Percentiles rank a stretch among this genome's conserved stretches.
Conservation (phyloP, 805 yeast genomes). For the Metschnikowia noctiluminum region DNA sequence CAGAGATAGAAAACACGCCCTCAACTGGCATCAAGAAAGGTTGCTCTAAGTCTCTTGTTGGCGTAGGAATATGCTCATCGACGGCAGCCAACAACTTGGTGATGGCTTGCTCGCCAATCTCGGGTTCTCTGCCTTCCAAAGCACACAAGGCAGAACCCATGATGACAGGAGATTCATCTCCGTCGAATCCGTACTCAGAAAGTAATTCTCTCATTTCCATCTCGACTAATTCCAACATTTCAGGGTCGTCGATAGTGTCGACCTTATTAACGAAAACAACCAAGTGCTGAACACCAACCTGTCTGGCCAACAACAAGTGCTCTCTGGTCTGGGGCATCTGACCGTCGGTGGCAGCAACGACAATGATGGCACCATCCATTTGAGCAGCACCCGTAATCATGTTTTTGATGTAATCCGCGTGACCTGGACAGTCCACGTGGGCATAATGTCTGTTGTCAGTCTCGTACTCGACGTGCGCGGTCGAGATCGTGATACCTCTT, state of each 20-base stretch:
- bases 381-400: slow-evolving; percentile 99
- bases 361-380: slow-evolving; percentile 99
- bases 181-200: slow-evolving; percentile 90
- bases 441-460: slow-evolving; percentile 94
- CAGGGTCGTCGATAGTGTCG: slow-evolving; percentile 96
- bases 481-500: slow-evolving; percentile 97
- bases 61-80: slow-evolving; percentile 94
- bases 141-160: slow-evolving; percentile 99
- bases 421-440: slow-evolving; percentile 98
- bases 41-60: slow-evolving; percentile 91
- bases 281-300: slow-evolving; percentile 97
- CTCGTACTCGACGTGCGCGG: slow-evolving; percentile 97
- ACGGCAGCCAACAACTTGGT: slow-evolving; percentile 83
- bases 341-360: slow-evolving; percentile 98
- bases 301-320: slow-evolving; percentile 96
- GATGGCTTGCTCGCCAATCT: slow-evolving; percentile 87
- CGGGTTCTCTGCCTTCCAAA: slow-evolving; percentile 81
- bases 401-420: slow-evolving; percentile 97
- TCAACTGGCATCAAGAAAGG: slow-evolving; percentile 97
- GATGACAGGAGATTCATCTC: slow-evolving; percentile 95
- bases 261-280: slow-evolving; percentile 98
- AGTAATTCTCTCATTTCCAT: slow-evolving; percentile 99
- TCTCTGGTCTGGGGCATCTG: slow-evolving; percentile 99
- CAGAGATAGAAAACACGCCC: slow-evolving; percentile 96
- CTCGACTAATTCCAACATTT: slow-evolving; percentile 98